Conservation (phyloP, 2,329 filamentous ascomycete genomes). For the Arachnopeziza araneosa region DNA sequence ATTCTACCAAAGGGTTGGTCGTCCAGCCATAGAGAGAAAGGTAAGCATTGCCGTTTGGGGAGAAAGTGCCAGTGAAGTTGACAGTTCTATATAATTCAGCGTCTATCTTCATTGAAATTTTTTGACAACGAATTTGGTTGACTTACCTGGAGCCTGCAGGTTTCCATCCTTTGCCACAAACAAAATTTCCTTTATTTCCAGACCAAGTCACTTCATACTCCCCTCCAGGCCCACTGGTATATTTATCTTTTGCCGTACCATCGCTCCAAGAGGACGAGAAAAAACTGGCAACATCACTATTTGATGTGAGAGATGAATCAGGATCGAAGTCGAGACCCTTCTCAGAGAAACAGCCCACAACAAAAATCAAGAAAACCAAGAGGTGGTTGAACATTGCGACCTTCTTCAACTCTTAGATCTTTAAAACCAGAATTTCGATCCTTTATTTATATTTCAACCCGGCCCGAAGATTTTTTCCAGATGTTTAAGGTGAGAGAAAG, state of each 20-base stretch:
- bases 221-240: background rate
- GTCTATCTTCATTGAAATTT: background rate
- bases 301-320: background rate
- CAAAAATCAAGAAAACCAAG: background rate
- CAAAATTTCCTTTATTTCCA: slow-evolving; percentile 5
- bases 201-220: background rate
- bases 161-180: slow-evolving; percentile 2
- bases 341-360: background rate
- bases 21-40: slow-evolving; percentile 55
- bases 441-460: background rate
- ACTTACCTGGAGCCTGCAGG: background rate
- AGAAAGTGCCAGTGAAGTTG: slow-evolving; percentile 36
- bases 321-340: background rate
- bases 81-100: slow-evolving; percentile 21
- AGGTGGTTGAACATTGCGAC: background rate
- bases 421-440: background rate
- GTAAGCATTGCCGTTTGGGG: slow-evolving; percentile 36
- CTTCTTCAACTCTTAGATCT: background rate
- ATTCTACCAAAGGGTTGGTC: slow-evolving; percentile 47
- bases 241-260: background rate
- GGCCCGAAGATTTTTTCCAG: background rate
- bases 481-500: background rate
- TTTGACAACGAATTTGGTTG: background rate
- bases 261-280: slow-evolving; percentile 1
- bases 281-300: background rate